These are phyloP conservation scores for Vicia villosa DNA, from an alignment of 306 rosid species.

Conservation along the genomic window DNA sequence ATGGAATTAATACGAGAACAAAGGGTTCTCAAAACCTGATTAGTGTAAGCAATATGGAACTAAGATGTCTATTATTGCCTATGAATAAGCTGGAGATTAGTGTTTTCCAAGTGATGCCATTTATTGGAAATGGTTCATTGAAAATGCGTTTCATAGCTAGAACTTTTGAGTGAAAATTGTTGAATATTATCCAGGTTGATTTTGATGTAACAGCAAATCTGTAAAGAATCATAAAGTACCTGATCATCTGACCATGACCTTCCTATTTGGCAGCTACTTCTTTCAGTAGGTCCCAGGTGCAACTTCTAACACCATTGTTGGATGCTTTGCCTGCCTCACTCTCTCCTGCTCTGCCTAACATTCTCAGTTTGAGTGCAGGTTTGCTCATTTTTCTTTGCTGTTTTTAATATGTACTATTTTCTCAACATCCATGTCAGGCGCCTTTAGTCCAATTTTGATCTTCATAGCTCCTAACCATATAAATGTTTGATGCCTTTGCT, in stretches of 20 bases:
- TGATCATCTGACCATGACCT: conserved; percentile 28
- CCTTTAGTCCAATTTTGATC: conserved; percentile 14
- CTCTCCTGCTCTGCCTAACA: conserved; percentile 53
- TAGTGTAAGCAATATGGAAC: too few species aligned
- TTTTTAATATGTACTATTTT: conserved; percentile 24
- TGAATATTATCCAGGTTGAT: conserved; percentile 10
- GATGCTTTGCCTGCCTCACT: conserved; percentile 57
- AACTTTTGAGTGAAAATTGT: background rate
- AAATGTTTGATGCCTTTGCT: background rate
- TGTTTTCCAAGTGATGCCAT: conserved; percentile 7
- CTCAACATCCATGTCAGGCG: conserved; percentile 23
- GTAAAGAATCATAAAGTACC: conserved; percentile 9
- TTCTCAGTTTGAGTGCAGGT: conserved; percentile 67
- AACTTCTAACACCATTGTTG: conserved; percentile 55
- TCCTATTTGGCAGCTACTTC: conserved; percentile 70
- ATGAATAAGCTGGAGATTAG: background rate
- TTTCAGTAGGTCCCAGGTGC: conserved; percentile 66
- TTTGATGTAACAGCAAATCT: conserved; percentile 24
- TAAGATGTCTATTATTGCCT: background rate
- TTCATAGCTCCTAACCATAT: background rate
- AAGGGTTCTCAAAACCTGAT: too few species aligned
- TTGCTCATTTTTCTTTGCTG: conserved; percentile 36
- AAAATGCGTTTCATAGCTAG: background rate
- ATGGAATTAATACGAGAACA: too few species aligned
- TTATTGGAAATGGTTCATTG: background rate